Conservation (phyloP, 1,139 yeast species). For the Trichomonascaceae sp. region DNA sequence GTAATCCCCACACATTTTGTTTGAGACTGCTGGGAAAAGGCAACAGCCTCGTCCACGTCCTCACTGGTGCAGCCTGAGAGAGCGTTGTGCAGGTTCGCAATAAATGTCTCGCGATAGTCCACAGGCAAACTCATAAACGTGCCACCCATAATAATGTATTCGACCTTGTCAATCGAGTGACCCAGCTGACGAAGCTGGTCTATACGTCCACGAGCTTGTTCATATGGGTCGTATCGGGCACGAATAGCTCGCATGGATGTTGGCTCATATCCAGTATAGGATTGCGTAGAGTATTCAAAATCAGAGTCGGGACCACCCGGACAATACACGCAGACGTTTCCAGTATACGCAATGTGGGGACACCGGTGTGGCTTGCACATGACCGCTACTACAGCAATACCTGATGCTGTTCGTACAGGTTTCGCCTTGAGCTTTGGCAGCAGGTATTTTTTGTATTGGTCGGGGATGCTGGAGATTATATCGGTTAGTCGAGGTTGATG, state of each 20-base stretch:
- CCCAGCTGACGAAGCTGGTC: constrained; percentile 93
- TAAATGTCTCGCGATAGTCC: constrained; percentile 80
- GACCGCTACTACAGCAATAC: constrained; percentile 94
- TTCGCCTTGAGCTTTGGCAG: constrained; percentile 92
- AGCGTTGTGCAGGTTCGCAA: constrained; percentile 86
- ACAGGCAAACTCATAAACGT: constrained; percentile 92
- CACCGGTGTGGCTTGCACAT: constrained; percentile 99
- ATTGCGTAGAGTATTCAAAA: constrained; percentile 94
- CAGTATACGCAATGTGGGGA: constrained; percentile 98
- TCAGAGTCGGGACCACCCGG: constrained; percentile 99
- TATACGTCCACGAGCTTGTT: constrained; percentile 95
- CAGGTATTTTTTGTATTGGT: constrained; percentile 81
- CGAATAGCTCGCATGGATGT: constrained; percentile 98
- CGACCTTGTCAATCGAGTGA: constrained; percentile 93
- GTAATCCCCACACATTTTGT: constrained; percentile 98
- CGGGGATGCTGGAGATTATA: constrained; percentile 90
- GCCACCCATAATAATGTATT: constrained; percentile 97
- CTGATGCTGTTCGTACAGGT: constrained; percentile 97
- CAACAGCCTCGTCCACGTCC: constrained; percentile 80
- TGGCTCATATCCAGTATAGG: constrained; percentile 97
- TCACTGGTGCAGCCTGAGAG: constrained; percentile 70
- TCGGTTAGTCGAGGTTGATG: constrained; percentile 93
- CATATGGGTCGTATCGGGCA: constrained; percentile 96
- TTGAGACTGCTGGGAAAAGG: constrained; percentile 82
- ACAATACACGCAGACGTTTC: constrained; percentile 95